These are phyloP conservation scores for Cyclotella baltica DNA, from an alignment of 108 stramenopile genomes.

Conservation along the genomic window DNA sequence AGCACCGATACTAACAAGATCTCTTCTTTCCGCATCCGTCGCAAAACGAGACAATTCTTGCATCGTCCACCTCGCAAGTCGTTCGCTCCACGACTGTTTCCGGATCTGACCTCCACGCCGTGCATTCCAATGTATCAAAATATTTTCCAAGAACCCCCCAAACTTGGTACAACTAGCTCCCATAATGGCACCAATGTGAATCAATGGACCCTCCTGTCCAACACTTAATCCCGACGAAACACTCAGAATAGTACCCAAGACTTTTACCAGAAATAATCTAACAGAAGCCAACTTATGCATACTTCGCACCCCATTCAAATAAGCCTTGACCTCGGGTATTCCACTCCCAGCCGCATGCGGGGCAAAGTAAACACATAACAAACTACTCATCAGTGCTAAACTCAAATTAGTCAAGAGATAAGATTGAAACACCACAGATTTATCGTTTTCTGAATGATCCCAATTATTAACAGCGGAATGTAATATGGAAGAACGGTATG, in stretches of 20 bases:
- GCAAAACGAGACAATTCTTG: conserved; percentile 65
- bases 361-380: not conserved
- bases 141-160: not conserved
- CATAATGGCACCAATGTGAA: conserved; percentile 80
- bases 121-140: not conserved
- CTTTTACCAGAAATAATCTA: conserved; percentile 55
- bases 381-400: not conserved
- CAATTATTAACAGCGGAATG: not conserved
- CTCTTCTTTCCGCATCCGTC: conserved; percentile 71
- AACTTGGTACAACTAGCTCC: conserved; percentile 63
- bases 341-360: conserved; percentile 69
- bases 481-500: not conserved
- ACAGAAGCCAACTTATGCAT: conserved; percentile 53
- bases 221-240: conserved; percentile 74
- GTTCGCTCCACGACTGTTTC: not conserved
- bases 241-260: conserved; percentile 74
- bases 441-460: not conserved
- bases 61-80: not conserved
- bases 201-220: conserved; percentile 88
- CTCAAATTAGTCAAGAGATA: conserved; percentile 1
- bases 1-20: conserved; percentile 80
- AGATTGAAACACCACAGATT: not conserved
- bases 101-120: not conserved
- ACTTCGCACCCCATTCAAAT: conserved; percentile 79
- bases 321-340: conserved; percentile 88